Base-by-base conservation (phyloP, 2,329 filamentous ascomycete species). In the Rutstroemia sp. region DNA sequence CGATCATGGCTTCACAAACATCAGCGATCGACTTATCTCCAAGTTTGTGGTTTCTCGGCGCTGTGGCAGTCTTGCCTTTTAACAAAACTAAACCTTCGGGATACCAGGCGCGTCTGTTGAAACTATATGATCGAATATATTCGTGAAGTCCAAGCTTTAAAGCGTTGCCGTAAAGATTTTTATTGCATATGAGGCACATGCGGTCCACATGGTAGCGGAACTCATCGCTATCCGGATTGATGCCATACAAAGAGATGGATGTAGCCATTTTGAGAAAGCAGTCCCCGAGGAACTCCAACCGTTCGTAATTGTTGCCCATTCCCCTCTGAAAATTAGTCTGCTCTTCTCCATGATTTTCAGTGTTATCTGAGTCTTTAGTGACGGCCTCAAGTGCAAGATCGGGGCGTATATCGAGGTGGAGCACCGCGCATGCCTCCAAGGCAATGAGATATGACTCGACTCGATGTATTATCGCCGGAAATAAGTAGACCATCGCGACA, bases 181-280 rank as follows among this genome's bases (percentile, higher is more conserved):
- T 81, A 71, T 99, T 99, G 79, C 90, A 96, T 16, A 97, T 79
- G 65, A 97, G 79, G 19, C 87, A 69, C 92, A 97, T 97, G 16
- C 94, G 85, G 63, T 90, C 86, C 7, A 95, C 88, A 66, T 99
- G 94, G 64, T 89, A 94, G 56, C 89, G 84, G 49, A 86, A 95
- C 67, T 99, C 94, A 62, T 90, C 83, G 59, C 87, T 83, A 49
- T 88, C 81, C 0, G 90, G 90, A 19, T 88, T 83, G 27, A 84
- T 79, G 0, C 87, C 86, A 68, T 88, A 97, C 0, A 95, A 77
- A 0, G 91, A 85, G 53, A 99, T 91, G 0, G 92, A 92, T 0
- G 92, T 96, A 10, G 89, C 90, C 85, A 96, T 92, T 72, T 99
- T 99, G 58, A 99, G 77, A 66, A 96, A 96, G 37, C 87, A 88